Evolutionary conservation across 306 rosid species (phyloP).

Genomic region (Oxytropis ochrocephala): DNA sequence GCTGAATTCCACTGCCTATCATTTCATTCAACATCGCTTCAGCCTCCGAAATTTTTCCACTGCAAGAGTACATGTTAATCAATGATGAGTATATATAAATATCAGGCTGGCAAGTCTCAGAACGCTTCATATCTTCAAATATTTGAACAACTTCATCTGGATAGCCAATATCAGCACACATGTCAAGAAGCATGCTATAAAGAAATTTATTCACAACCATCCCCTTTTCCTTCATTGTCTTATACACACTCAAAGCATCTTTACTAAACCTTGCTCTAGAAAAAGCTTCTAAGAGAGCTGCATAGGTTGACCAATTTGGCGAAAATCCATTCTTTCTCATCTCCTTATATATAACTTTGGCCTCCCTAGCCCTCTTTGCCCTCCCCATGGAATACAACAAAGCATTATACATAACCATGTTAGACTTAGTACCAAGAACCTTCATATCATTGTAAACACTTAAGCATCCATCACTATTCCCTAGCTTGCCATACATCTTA

Average conservation of each 20-base stretch:
- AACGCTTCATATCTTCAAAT: constrained; percentile 63
- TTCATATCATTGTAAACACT: constrained; percentile 89
- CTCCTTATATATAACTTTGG: constrained; percentile 60
- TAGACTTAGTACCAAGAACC: constrained; percentile 58
- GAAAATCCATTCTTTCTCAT: constrained; percentile 53
- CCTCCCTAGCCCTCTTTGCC: constrained; percentile 69
- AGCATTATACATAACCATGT: constrained; percentile 46
- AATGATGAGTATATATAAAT: constrained; percentile 67
- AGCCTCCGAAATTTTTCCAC: constrained; percentile 60
- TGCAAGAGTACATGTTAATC: constrained; percentile 67
- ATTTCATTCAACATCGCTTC: constrained; percentile 66
- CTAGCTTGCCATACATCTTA: constrained; percentile 58
- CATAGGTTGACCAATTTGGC: constrained; percentile 63
- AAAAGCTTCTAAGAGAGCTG: constrained; percentile 67
- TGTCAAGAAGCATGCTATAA: constrained; percentile 51
- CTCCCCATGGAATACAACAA: constrained; percentile 80
- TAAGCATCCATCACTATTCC: constrained; percentile 75
- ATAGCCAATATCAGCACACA: constrained; percentile 80
- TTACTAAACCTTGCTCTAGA: constrained; percentile 56
- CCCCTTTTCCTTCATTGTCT: constrained; percentile 78
- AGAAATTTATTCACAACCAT: constrained; percentile 46
- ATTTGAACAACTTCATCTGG: constrained; percentile 49
- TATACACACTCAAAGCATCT: constrained; percentile 60
- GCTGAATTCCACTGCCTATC: constrained; percentile 61
- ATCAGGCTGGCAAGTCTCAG: constrained; percentile 48